Evolutionary conservation across 192 early-diverging fungal species (phyloP).

Genomic region (Spizellomyces sp.): DNA sequence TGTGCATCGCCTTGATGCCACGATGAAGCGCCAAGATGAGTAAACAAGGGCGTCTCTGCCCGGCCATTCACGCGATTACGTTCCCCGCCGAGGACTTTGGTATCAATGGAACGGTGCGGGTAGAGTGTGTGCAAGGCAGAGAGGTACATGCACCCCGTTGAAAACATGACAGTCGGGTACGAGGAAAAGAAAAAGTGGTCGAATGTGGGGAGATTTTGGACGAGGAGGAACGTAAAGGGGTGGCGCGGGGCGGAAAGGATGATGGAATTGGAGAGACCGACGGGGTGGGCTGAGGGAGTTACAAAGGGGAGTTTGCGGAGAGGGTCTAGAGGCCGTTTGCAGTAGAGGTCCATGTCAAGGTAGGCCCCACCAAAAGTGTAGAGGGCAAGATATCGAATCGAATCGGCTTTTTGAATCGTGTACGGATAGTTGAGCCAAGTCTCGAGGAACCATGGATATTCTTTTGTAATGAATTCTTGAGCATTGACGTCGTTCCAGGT

Average conservation of each 20-base stretch:
- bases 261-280: constrained; percentile 45
- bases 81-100: constrained; percentile 34
- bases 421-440: constrained; percentile 29
- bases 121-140: constrained; percentile 22
- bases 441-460: constrained; percentile 35
- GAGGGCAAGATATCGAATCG: constrained; percentile 38
- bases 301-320: constrained; percentile 35
- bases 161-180: constrained; percentile 45
- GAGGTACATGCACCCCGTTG: constrained; percentile 44
- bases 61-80: constrained; percentile 19
- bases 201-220: constrained; percentile 25
- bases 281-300: constrained; percentile 41
- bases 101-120: constrained; percentile 5
- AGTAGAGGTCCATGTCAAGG: constrained; percentile 43
- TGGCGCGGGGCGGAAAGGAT: constrained; percentile 19
- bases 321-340: constrained; percentile 27
- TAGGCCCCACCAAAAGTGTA: constrained; percentile 46
- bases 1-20: constrained; percentile 37
- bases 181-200: constrained; percentile 32
- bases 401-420: constrained; percentile 44
- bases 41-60: constrained; percentile 29
- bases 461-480: constrained; percentile 19
- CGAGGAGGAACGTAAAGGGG: constrained; percentile 31
- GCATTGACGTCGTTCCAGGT: constrained; percentile 39
- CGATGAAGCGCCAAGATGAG: constrained; percentile 25